These are phyloP conservation scores for Fraxinus excelsior DNA, from an alignment of 257 asterid genomes.

Conservation along the genomic window DNA sequence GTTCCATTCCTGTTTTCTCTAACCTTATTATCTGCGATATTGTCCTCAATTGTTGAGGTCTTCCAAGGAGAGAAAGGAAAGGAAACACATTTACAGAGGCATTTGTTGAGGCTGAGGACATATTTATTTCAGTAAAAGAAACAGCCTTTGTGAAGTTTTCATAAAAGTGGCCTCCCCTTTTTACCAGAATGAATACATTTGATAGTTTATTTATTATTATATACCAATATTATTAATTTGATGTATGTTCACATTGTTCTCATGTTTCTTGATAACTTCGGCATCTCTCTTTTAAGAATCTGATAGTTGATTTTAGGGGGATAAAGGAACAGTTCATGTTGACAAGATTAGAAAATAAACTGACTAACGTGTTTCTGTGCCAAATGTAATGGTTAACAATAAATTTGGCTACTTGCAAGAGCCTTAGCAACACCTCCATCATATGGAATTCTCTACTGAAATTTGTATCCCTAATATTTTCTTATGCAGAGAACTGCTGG, in stretches of 20 bases:
- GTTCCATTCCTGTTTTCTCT: neutral
- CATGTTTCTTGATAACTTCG: neutral
- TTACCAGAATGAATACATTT: no score
- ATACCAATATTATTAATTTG: neutral
- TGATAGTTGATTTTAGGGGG: neutral
- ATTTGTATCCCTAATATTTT: neutral
- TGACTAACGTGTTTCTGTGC: neutral
- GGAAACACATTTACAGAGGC: no score
- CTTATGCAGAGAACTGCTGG: slow-evolving; percentile 67
- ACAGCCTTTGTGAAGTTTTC: no score
- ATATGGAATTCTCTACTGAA: neutral
- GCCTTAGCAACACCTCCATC: neutral
- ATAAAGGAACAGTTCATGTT: neutral
- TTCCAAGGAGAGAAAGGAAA: no score
- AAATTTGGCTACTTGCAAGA: neutral
- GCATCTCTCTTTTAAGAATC: neutral
- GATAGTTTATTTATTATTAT: no score
- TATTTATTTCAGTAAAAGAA: no score
- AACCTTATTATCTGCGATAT: neutral
- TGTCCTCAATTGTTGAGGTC: no score
- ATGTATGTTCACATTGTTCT: neutral
- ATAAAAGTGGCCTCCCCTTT: no score
- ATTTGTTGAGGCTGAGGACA: no score
- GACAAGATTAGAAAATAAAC: neutral
- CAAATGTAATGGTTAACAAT: no score